Evolutionary conservation across 2,329 filamentous ascomycete species (phyloP).

Genomic region (Alternaria consortialis): DNA sequence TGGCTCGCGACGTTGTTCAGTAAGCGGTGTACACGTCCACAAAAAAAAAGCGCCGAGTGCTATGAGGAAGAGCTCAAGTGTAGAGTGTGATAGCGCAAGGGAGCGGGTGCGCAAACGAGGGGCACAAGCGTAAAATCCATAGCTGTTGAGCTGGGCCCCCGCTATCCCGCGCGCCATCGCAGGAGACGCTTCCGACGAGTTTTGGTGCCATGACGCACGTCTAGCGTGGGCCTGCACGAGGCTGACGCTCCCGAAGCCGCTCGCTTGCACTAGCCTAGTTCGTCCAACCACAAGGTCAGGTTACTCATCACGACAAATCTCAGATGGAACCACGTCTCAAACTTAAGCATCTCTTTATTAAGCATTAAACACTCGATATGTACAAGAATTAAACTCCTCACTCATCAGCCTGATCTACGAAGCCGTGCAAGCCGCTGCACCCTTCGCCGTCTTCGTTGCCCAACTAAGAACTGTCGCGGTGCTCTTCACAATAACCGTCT

Average conservation of each 20-base stretch:
- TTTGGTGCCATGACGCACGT: constrained; percentile 11
- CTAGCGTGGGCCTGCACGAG: constrained; percentile 1
- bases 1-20: constrained; percentile 17
- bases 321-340: not conserved
- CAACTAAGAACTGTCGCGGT: constrained; percentile 19
- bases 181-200: constrained; percentile 12
- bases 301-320: constrained; percentile 1
- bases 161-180: constrained; percentile 22
- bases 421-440: constrained; percentile 20
- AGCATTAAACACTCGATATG: constrained; percentile 4
- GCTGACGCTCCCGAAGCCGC: not conserved
- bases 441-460: constrained; percentile 26
- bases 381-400: not conserved
- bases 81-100: not conserved
- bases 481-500: constrained; percentile 21
- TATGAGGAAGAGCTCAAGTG: not conserved
- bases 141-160: constrained; percentile 20
- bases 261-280: not conserved
- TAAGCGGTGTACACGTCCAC: constrained; percentile 10
- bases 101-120: constrained; percentile 13
- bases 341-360: not conserved
- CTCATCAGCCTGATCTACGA: not conserved
- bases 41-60: not conserved
- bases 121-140: constrained; percentile 9
- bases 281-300: not conserved